Evolutionary conservation across 768 basidiomycete genomes (phyloP).

Genomic region (Lentinus brumalis): DNA sequence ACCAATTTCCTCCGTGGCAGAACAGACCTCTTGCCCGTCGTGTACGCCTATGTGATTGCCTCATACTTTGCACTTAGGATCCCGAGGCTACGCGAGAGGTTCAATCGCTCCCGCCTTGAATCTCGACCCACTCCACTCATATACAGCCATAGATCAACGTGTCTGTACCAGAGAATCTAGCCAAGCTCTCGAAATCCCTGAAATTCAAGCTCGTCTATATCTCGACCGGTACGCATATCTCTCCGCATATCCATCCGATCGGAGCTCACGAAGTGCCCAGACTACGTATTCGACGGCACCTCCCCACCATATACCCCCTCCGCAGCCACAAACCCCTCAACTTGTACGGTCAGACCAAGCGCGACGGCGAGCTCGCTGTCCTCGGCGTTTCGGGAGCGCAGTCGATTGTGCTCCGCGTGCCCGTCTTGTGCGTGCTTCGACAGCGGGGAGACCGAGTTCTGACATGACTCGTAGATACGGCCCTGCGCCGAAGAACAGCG

Average conservation of each 20-base stretch:
- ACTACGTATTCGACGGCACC: slow-evolving; percentile 97
- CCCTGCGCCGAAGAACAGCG: slow-evolving; percentile 78
- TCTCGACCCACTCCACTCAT: not conserved
- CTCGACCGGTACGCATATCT: slow-evolving; percentile 64
- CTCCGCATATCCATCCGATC: not conserved
- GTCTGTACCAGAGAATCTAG: slow-evolving; percentile 71
- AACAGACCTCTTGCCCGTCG: not conserved
- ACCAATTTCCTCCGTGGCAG: too few relatives aligned
- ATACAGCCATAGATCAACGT: slow-evolving; percentile 67
- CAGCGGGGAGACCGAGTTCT: not conserved
- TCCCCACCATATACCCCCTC: slow-evolving; percentile 85
- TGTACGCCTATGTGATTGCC: too few relatives aligned
- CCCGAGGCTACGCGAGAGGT: slow-evolving; percentile 70
- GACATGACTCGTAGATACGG: slow-evolving; percentile 65
- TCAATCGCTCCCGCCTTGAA: slow-evolving; percentile 12
- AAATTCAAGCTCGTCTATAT: slow-evolving; percentile 84
- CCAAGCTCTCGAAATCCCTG: slow-evolving; percentile 60
- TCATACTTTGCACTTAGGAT: slow-evolving; percentile 52
- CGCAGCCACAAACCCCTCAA: slow-evolving; percentile 82
- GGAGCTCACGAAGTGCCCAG: slow-evolving; percentile 37
- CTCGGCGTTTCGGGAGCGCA: slow-evolving; percentile 59
- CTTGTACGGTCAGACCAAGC: slow-evolving; percentile 85
- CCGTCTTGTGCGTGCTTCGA: slow-evolving; percentile 69
- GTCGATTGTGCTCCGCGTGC: slow-evolving; percentile 79
- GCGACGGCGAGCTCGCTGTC: slow-evolving; percentile 83